Base-by-base conservation (phyloP, 345 rosid species). In the Citrus sp. region DNA sequence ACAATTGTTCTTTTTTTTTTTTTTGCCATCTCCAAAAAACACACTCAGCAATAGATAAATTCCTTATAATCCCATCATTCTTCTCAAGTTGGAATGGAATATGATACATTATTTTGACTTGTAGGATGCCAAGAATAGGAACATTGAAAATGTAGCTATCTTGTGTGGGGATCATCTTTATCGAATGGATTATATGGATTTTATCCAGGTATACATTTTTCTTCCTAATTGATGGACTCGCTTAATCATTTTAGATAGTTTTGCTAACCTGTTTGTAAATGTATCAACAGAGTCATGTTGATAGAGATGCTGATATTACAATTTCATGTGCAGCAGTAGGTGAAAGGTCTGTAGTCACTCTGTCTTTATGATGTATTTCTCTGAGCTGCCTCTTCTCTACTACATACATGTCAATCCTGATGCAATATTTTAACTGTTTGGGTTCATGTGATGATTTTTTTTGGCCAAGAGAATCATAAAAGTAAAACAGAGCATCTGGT, bases 81-180 rank as follows among this genome's bases (percentile, higher is more conserved):
- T 22, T 42, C 35, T n/a, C 37, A 22, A 62, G 35, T 66, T 60
- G 64, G 63, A 70, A n/a, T 64, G 21, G 37, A 74, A 25, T 81
- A 30, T 69, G 67, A 77, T 69, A n/a, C 79, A 38, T 79, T 25
- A 24, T 55, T 5, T 73, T 79, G 60, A 28, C 49, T 70, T 79
- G 84, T 80, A 95, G 99, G 98, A 95, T 86, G 97, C 91, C 60
- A 95, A 84, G 91, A 92, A 92, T 81, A 83, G 94, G 83, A 85
- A 90, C 72, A 80, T 93, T 77, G 98, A 95, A 82, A 86, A 95
- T 80, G 80, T 95, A 51, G 5, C 90, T 28, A 93, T 95, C 83
- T 85, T 95, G 87, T 91, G 89, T 18, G 98, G 99, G 34, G 99
- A 95, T 85, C 99, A 93, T 78, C 93, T 95, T 42, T 95, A 93